phyloP scores from a whole-genome alignment of 2,329 filamentous ascomycete species.

The Aspergillus persii region DNA sequence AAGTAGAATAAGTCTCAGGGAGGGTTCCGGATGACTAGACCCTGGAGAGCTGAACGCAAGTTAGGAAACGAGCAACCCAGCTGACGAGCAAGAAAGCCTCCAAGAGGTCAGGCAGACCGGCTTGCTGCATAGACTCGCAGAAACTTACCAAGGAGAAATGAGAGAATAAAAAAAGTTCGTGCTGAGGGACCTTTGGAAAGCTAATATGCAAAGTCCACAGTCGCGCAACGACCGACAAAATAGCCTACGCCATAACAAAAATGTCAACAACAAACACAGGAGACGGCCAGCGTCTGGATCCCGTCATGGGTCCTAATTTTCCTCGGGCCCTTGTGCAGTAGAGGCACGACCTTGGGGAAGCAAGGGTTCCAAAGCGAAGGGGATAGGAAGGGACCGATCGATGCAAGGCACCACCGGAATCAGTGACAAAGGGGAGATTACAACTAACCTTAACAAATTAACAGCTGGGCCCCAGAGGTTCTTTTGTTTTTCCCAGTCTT shows the following conservation, averaged over 20 bases:
- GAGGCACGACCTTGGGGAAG: conserved; percentile 29
- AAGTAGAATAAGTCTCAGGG: conserved; percentile 15
- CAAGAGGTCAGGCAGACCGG: conserved; percentile 19
- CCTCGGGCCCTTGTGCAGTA: conserved; percentile 24
- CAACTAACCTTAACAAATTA: conserved; percentile 31
- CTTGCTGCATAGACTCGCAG: conserved; percentile 31
- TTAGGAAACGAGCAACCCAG: conserved; percentile 37
- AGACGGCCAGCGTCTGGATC: conserved; percentile 24
- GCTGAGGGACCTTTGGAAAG: conserved; percentile 23
- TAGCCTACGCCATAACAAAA: conserved; percentile 17
- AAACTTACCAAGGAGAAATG: conserved; percentile 28
- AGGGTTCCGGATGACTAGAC: conserved; percentile 30
- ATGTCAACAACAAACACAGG: conserved; percentile 37
- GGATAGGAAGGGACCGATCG: conserved; percentile 23
- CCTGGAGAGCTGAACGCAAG: conserved; percentile 31
- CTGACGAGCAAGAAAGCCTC: conserved; percentile 38
- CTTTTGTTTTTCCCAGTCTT: background rate
- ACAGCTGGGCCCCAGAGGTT: conserved; percentile 2
- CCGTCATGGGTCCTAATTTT: conserved; percentile 24
- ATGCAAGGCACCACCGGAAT: conserved; percentile 35
- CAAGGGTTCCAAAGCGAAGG: conserved; percentile 31
- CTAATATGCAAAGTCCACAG: conserved; percentile 31
- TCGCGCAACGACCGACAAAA: conserved; percentile 21
- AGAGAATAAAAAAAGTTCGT: conserved; percentile 25
- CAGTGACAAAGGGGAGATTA: conserved; percentile 23